phyloP scores from a whole-genome alignment of 495 filamentous ascomycete genomes.

The Diplogelasinospora grovesii region DNA sequence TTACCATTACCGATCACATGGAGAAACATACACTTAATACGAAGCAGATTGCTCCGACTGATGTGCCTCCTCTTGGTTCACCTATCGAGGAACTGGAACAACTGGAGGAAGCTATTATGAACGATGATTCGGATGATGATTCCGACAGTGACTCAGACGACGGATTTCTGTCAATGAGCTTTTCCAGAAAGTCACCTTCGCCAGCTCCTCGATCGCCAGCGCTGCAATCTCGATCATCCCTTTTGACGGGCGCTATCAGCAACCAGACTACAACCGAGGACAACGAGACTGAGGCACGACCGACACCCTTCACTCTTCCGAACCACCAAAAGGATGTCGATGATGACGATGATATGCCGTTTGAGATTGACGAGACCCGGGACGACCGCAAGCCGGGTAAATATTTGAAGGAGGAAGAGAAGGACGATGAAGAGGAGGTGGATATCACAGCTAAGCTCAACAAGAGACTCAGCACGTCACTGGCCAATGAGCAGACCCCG shows the following conservation, averaged over 20 bases:
- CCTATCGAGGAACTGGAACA: conserved; percentile 14
- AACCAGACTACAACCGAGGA: too few relatives aligned
- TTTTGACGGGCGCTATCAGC: too few relatives aligned
- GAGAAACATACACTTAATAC: neutral
- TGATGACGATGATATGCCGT: conserved; percentile 18
- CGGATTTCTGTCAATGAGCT: conserved; percentile 26
- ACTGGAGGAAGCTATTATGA: too few relatives aligned
- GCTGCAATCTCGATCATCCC: too few relatives aligned
- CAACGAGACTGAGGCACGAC: neutral
- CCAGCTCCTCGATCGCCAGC: conserved; percentile 8
- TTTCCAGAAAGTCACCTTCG: conserved; percentile 11
- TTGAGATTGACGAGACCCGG: conserved; percentile 24
- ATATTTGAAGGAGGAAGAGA: conserved; percentile 13
- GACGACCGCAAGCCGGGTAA: conserved; percentile 8
- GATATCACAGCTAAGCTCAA: too few relatives aligned
- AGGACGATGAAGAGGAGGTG: conserved; percentile 18
- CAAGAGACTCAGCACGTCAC: too few relatives aligned
- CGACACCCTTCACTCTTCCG: too few relatives aligned
- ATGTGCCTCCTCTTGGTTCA: conserved; percentile 7
- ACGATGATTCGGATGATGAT: too few relatives aligned
- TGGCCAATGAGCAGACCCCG: conserved; percentile 2
- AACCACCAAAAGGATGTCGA: neutral
- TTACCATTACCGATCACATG: conserved; percentile 11
- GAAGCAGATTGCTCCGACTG: neutral
- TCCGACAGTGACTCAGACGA: conserved; percentile 24